Base-by-base conservation (phyloP, 2,329 filamentous ascomycete species). In the Talaromyces sp. region DNA sequence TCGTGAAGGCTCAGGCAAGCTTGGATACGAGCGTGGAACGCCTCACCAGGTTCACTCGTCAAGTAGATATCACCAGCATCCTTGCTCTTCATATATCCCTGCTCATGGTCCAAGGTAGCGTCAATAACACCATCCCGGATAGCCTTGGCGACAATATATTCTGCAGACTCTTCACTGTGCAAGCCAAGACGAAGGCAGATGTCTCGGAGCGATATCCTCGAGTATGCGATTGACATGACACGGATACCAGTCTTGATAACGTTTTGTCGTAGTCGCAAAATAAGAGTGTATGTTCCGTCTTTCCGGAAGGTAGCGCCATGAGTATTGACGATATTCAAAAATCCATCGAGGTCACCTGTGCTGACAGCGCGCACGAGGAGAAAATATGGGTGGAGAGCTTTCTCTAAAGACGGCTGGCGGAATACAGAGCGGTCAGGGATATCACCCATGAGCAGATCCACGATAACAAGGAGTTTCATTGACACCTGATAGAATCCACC, bases 171-270 rank as follows among this genome's bases (percentile, higher is more conserved):
- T 77, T 99, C 95, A 71, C 91, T 96, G 69, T 95, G 92, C 10
- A 99, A 84, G 61, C 96, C 93, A 60, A 99, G 85, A 57, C 95
- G 91, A 66, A 98, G 93, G 82, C 95, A 99, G 71, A 99, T 99
- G 76, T 99, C 95, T 65, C 95, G 90, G 64, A 99, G 86, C 1
- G 94, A 97, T 74, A 99, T 99, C 68, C 94, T 91, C 66, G 94
- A 97, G 83, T 99, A 99, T 22, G 93, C 97, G 69, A 99, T 84
- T 47, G 94, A 98, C 87, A 99, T 96, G 93, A 98, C 97, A 71
- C 95, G 92, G 69, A 99, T 97, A 70, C 95, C 95, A 3, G 95
- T 99, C 84, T 97, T 97, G 87, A 99, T 98, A 75, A 99, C 95
- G 76, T 99, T 99, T 80, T 99, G 95, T 72, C 95, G 89, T 67